phyloP scores from a whole-genome alignment of 1,284 basidiomycete species.

The Cystobasidium slooffiae region DNA sequence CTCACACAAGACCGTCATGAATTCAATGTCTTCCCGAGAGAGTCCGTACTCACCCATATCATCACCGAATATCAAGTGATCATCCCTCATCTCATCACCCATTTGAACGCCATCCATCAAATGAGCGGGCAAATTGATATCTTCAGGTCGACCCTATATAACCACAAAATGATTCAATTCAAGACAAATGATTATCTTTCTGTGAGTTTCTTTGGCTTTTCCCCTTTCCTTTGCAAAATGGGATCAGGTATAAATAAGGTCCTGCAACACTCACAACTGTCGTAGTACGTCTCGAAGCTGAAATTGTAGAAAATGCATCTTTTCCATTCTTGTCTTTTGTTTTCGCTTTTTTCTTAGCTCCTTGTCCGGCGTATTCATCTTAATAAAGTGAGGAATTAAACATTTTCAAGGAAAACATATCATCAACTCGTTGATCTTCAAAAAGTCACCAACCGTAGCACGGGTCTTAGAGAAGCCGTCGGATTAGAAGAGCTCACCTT shows the following conservation, averaged over 20 bases:
- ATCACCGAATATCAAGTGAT: conserved; percentile 6
- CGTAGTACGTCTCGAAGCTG: neutral
- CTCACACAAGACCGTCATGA: too few relatives aligned
- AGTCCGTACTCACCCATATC: conserved; percentile 5
- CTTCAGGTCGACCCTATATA: conserved; percentile 32
- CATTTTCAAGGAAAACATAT: too few relatives aligned
- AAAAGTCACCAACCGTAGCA: too few relatives aligned
- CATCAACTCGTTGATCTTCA: too few relatives aligned
- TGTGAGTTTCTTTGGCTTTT: neutral
- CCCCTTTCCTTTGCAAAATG: neutral
- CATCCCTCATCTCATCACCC: conserved; percentile 10
- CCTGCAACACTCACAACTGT: conserved; percentile 4
- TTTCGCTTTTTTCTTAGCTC: conserved; percentile 24
- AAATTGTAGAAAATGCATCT: neutral
- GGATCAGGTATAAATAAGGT: neutral
- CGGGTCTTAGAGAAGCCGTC: too few relatives aligned
- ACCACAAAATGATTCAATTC: too few relatives aligned
- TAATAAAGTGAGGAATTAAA: neutral
- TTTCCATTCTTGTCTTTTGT: conserved; percentile 4
- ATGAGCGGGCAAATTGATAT: conserved; percentile 41
- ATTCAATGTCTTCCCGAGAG: too few relatives aligned
- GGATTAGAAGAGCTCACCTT: too few relatives aligned
- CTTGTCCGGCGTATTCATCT: conserved; percentile 26
- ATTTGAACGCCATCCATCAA: conserved; percentile 21
- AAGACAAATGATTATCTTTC: too few relatives aligned